These are phyloP conservation scores for Phytophthora podocarpi DNA, from an alignment of 352 stramenopile genomes.

Conservation along the genomic window DNA sequence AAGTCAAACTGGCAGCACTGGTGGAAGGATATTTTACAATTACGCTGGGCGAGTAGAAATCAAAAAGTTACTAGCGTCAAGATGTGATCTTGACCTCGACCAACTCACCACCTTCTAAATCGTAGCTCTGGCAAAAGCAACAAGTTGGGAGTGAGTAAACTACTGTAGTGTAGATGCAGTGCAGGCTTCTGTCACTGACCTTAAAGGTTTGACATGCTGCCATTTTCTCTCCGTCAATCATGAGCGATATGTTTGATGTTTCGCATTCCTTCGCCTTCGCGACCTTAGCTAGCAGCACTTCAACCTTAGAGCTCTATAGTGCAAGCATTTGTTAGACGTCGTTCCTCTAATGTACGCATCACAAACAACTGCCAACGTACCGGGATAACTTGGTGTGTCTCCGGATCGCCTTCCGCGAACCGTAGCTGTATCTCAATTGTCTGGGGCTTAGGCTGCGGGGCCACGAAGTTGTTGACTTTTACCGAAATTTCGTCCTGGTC, in stretches of 20 bases:
- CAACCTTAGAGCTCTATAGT: slow-evolving; percentile 49
- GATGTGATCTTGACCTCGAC: slow-evolving; percentile 61
- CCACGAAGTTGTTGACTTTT: slow-evolving; percentile 43
- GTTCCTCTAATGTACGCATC: not conserved
- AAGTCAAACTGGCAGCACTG: not conserved
- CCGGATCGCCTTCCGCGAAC: slow-evolving; percentile 41
- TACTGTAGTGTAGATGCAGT: not conserved
- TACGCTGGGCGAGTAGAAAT: slow-evolving; percentile 1
- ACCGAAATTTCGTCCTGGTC: slow-evolving; percentile 73
- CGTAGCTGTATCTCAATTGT: slow-evolving; percentile 53
- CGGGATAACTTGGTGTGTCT: slow-evolving; percentile 44
- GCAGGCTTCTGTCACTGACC: slow-evolving; percentile 28
- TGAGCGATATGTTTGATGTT: slow-evolving; percentile 39
- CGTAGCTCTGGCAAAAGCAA: slow-evolving; percentile 50
- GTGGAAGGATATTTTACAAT: slow-evolving; percentile 29
- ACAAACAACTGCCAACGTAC: slow-evolving; percentile 27
- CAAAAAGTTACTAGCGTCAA: slow-evolving; percentile 22
- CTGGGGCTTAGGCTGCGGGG: slow-evolving; percentile 10
- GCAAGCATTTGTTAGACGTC: not conserved
- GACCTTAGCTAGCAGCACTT: slow-evolving; percentile 42
- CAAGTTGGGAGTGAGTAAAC: not conserved
- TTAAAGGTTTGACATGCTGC: slow-evolving; percentile 40
- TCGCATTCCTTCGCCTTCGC: slow-evolving; percentile 29
- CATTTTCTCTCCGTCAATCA: slow-evolving; percentile 65
- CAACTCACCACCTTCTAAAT: slow-evolving; percentile 70